These are phyloP conservation scores for Stephania yunnanensis DNA, from an alignment of 164 flowering plant genomes.

Conservation along the genomic window DNA sequence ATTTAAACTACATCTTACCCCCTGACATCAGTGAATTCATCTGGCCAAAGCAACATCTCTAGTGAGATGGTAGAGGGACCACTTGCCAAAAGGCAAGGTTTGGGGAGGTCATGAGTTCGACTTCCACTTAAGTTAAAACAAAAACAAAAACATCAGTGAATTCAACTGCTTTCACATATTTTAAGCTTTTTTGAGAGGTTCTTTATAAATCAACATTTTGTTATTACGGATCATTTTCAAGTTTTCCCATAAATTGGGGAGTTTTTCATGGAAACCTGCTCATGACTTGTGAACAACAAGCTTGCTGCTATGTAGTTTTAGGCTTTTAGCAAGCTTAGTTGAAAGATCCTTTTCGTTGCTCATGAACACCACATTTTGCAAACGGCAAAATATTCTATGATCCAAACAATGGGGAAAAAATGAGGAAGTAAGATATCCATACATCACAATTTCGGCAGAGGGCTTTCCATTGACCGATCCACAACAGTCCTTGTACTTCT, in stretches of 20 bases:
- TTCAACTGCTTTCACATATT: not conserved
- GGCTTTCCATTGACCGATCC: constrained; percentile 47
- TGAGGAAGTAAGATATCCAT: constrained; percentile 23
- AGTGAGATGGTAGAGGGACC: too few relatives aligned
- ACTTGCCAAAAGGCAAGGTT: too few relatives aligned
- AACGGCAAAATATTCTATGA: not conserved
- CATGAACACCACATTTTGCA: not conserved
- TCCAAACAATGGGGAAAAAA: not conserved
- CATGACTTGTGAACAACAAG: not conserved
- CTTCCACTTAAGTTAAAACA: too few relatives aligned
- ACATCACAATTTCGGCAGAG: constrained; percentile 40
- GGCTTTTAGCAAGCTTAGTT: not conserved
- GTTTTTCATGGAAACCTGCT: not conserved
- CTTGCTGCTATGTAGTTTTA: too few relatives aligned
- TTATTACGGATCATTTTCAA: not conserved
- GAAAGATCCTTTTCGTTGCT: not conserved
- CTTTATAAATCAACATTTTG: not conserved
- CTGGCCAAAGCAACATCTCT: too few relatives aligned
- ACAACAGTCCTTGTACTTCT: constrained; percentile 86
- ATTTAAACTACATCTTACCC: not conserved
- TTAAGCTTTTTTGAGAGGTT: not conserved
- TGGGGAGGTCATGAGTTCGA: too few relatives aligned
- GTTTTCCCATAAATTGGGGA: not conserved
- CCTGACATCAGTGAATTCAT: too few relatives aligned
- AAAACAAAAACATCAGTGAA: too few relatives aligned